phyloP scores from a whole-genome alignment of 2,329 filamentous ascomycete species.

The Volutella citrinella region DNA sequence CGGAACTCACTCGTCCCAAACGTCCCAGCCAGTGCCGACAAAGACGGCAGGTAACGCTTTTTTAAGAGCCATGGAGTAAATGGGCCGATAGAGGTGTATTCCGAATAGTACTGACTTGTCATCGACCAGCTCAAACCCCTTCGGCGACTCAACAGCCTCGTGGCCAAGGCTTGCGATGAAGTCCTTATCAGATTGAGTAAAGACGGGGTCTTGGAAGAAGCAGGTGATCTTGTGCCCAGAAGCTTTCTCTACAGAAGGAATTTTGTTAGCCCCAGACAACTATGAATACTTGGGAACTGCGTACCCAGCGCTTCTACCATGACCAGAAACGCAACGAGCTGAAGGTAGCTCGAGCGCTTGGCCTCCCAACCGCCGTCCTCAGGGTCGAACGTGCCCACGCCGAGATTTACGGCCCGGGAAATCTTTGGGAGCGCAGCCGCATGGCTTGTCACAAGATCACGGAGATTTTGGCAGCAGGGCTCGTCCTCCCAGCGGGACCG shows the following conservation, averaged over 20 bases:
- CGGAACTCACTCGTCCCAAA: constrained; percentile 52
- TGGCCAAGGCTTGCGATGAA: constrained; percentile 58
- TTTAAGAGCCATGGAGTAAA: constrained; percentile 51
- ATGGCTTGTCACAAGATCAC: constrained; percentile 29
- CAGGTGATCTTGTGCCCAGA: constrained; percentile 35
- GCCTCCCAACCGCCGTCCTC: constrained; percentile 43
- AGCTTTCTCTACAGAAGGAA: constrained; percentile 12
- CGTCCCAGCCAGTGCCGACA: constrained; percentile 53
- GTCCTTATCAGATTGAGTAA: constrained; percentile 43
- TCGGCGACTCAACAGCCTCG: constrained; percentile 47
- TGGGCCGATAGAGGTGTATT: constrained; percentile 55
- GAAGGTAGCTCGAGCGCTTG: constrained; percentile 45
- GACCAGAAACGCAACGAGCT: constrained; percentile 50
- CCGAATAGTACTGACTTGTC: constrained; percentile 55
- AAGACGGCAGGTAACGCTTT: constrained; percentile 48
- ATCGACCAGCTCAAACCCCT: constrained; percentile 49
- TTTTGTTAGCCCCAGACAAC: too few relatives aligned
- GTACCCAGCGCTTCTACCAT: constrained; percentile 45
- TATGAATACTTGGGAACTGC: constrained; percentile 12
- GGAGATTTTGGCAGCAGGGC: constrained; percentile 28
- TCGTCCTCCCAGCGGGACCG: constrained; percentile 27
- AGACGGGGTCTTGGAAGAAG: constrained; percentile 54
- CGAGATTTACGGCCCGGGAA: constrained; percentile 48
- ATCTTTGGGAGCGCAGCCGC: constrained; percentile 11
- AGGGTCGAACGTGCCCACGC: constrained; percentile 54